phyloP scores from a whole-genome alignment of 2,329 filamentous ascomycete species.

The Whalleya microplaca region DNA sequence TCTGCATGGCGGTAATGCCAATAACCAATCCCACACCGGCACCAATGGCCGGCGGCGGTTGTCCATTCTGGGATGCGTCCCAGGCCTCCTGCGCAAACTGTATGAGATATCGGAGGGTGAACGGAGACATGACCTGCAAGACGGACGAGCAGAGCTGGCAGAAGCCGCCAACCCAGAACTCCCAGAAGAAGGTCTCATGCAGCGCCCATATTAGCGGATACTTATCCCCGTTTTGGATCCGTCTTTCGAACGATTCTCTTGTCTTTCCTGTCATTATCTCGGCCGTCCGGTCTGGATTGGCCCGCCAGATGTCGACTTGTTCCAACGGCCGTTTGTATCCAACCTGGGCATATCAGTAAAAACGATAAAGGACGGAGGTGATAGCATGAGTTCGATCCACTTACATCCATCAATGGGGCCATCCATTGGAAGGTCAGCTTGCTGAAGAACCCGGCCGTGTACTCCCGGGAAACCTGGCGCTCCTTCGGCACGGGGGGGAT shows the following conservation, averaged over 20 bases:
- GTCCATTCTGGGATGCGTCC: constrained; percentile 55
- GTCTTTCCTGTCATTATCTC: constrained; percentile 70
- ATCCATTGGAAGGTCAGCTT: constrained; percentile 87
- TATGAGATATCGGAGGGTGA: constrained; percentile 84
- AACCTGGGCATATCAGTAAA: constrained; percentile 50
- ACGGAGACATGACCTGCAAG: constrained; percentile 82
- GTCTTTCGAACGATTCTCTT: constrained; percentile 68
- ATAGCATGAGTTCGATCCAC: constrained; percentile 32
- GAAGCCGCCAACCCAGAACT: constrained; percentile 83
- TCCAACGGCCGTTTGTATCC: constrained; percentile 87
- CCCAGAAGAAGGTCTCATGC: constrained; percentile 81
- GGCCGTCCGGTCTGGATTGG: constrained; percentile 80
- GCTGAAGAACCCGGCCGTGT: constrained; percentile 75
- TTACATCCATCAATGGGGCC: constrained; percentile 78
- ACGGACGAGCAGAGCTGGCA: constrained; percentile 76
- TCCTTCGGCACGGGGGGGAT: constrained; percentile 60
- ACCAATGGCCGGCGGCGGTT: constrained; percentile 68
- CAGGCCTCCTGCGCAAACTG: constrained; percentile 82
- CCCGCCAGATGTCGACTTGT: constrained; percentile 82
- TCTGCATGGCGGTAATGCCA: constrained; percentile 84
- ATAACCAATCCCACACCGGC: constrained; percentile 81
- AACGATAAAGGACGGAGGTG: constrained; percentile 1
- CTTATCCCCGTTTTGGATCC: constrained; percentile 69
- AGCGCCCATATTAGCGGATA: constrained; percentile 79
- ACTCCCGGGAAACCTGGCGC: constrained; percentile 65